phyloP scores from a whole-genome alignment of 176 grass and related monocot species.

The Chloris gayana region DNA sequence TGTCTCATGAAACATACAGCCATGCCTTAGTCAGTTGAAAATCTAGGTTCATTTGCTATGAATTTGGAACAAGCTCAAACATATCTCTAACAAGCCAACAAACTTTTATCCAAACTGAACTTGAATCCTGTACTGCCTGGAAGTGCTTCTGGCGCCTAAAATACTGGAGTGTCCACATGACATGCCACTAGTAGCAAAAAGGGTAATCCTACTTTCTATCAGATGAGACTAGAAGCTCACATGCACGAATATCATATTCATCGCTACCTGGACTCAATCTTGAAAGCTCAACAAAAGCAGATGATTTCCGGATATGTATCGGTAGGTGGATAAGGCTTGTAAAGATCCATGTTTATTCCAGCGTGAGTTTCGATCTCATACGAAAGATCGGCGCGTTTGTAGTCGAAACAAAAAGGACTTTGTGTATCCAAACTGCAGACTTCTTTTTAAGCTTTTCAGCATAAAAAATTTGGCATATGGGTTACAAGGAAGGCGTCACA shows the following conservation, averaged over 20 bases:
- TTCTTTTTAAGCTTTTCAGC: background rate
- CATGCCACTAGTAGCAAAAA: slow-evolving; percentile 35
- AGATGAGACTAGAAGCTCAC: slow-evolving; percentile 35
- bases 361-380: background rate
- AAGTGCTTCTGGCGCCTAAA: background rate
- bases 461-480: background rate
- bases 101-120: background rate
- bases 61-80: background rate
- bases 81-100: too few species aligned
- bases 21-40: background rate
- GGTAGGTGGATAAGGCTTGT: slow-evolving; percentile 37
- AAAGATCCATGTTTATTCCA: slow-evolving; percentile 28
- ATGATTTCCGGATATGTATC: slow-evolving; percentile 28
- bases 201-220: slow-evolving; percentile 27
- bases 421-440: background rate
- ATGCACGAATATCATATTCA: slow-evolving; percentile 29
- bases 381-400: background rate
- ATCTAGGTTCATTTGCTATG: background rate
- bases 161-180: background rate
- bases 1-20: background rate
- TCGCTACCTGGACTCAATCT: slow-evolving; percentile 11
- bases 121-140: background rate
- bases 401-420: background rate
- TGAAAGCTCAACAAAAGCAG: slow-evolving; percentile 46
- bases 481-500: background rate